Base-by-base conservation (phyloP, 139 green algal species). In the Chlamydomonas schloesseri region DNA sequence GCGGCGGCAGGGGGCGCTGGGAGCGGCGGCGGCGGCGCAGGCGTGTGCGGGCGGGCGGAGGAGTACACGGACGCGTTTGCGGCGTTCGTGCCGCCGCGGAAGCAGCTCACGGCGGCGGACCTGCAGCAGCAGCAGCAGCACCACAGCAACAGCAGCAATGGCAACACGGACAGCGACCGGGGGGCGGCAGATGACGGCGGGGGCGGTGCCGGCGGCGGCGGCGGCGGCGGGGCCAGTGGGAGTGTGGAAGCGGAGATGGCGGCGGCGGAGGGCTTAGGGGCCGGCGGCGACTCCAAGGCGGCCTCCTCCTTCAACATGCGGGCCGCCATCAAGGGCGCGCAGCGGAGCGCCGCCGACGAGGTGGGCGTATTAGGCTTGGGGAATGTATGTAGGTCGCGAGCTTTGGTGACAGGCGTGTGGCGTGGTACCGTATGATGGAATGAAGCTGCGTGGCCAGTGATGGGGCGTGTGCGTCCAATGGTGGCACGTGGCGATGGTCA, bases 51-150 rank as follows among this genome's bases (percentile, higher is more conserved):
- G 0, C 53, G 72, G 34, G 81, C 31, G 13, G 26, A 24, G 14
- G 69, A 79, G 69, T 33, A 87, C 34, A 53, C 69, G 14, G 69
- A 79, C 26, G 69, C 69, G 24, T 87, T 87, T 46, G 55, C 68
- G 26, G 81, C 81, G 53, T 87, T 87, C 11, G 81, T 87, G 33
- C 69, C 81, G 55, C 81, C 81, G 26, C 31, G 53, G 81, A 50
- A 55, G 81, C 28, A 60, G 36, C 20, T 79, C 2, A 47, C 34
- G 13, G 4, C 53, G 53, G 34, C 46, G 69, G 81, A 87, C 33
- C 69, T 87, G 53, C 65, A 80, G 69, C 69, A 67, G 64, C 47
- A 42, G 31, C 13, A 29, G 75, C 21, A 36, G 64, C 28, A 17
- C 5, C 10, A 13, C 28, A 29, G n/a, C n/a, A 24, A 6, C 8